Evolutionary conservation across 169 alveolate genomes (phyloP), one percentile per base, ranked within the genome.

Genomic region (Theileria orientalis): DNA sequence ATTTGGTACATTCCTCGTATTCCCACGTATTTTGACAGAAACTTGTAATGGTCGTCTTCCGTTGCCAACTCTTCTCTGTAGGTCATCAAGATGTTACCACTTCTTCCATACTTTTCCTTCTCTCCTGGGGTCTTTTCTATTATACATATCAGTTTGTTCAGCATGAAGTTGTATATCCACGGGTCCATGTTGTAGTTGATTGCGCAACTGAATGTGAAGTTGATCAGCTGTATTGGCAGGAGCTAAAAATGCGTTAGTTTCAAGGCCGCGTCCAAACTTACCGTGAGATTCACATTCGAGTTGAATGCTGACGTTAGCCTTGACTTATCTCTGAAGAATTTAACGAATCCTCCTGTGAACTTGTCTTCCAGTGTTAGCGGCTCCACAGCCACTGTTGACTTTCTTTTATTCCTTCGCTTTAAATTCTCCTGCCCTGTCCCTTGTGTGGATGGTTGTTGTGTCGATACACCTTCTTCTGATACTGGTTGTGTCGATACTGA

Each of bases 1-100:
- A 71, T 64, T 27, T 78, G 86, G 40, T 78, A 78, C 13, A 70
- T 61, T 23, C 86, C 86, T 57, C 61, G 79, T 21, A 74, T 78
- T n/a, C 86, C 86, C 30, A 78, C n/a, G 11, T 67, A 44, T 29
- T 21, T 67, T 9, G 75, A 25, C 21, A 76, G 25, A 63, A 76
- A 76, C 56, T 67, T 59, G 25, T 21, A 37, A 21, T 33, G 27
- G n/a, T 41, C 69, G n/a, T 59, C 33, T 19, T 59, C 51, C 19
- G 19, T 33, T 59, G 69, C 16, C 7, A 59, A 30, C 19, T 64
- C 60, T 44, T 64, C 74, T 37, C 74, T 64, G 23, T 42, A 29
- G 47, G n/a, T 64, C 21, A 64, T 19, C n/a, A 49, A 29, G 19
- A 49, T 49, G 25, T 59, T 59, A 0, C 69, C 69, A 41, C 19